Evolutionary conservation across 306 rosid genomes (phyloP).

Genomic region (Mimosa pudica): DNA sequence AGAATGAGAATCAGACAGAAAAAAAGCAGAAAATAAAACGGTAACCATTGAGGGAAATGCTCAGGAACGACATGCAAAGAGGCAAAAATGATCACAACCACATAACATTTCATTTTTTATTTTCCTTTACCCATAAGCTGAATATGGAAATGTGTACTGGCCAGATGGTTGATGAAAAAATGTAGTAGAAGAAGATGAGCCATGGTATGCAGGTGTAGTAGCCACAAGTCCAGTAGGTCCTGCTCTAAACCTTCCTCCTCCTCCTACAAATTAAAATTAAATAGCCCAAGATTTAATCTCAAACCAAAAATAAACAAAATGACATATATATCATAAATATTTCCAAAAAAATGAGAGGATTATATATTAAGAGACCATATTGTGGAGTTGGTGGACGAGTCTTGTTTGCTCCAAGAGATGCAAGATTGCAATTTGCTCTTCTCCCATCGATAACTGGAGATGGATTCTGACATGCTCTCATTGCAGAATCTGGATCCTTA

Average conservation of each 20-base stretch:
- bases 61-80: not conserved
- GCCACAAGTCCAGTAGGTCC: constrained; percentile 53
- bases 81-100: not conserved
- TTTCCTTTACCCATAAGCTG: constrained; percentile 61
- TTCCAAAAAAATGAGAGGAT: constrained; percentile 11
- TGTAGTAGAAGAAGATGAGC: constrained; percentile 61
- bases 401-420: constrained; percentile 90
- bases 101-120: not conserved
- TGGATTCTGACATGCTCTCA: constrained; percentile 92
- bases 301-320: not conserved
- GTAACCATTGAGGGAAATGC: not conserved
- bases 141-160: constrained; percentile 62
- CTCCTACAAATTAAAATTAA: constrained; percentile 34
- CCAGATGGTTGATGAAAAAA: constrained; percentile 54
- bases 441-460: constrained; percentile 97
- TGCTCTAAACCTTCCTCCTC: constrained; percentile 55
- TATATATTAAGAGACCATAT: constrained; percentile 51
- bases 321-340: not conserved
- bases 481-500: constrained; percentile 90
- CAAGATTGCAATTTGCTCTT: constrained; percentile 95
- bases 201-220: constrained; percentile 59
- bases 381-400: constrained; percentile 64
- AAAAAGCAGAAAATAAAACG: not conserved
- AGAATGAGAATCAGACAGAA: not conserved
- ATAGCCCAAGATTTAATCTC: constrained; percentile 22